Evolutionary conservation across 768 basidiomycete species (phyloP).

Genomic region (Mrakia frigida): DNA sequence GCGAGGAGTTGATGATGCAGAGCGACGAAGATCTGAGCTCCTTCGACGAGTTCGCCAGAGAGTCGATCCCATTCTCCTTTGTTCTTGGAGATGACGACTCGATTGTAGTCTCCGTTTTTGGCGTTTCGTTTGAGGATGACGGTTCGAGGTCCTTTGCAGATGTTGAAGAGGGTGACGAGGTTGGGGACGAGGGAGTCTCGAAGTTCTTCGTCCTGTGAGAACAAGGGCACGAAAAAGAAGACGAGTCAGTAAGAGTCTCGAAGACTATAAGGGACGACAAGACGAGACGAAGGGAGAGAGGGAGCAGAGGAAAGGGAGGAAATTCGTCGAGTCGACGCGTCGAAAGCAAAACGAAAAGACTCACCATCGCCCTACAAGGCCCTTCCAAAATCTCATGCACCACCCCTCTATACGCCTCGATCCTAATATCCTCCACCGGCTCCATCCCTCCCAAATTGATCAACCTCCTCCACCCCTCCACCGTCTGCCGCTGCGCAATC

Average conservation of each 20-base stretch:
- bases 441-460: constrained; percentile 40
- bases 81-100: constrained; percentile 36
- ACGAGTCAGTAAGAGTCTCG: too few relatives aligned
- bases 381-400: constrained; percentile 36
- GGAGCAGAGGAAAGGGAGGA: not conserved
- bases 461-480: constrained; percentile 38
- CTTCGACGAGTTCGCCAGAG: constrained; percentile 34
- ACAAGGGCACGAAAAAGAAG: too few relatives aligned
- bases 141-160: constrained; percentile 40
- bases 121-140: constrained; percentile 39
- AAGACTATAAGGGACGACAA: too few relatives aligned
- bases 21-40: constrained; percentile 42
- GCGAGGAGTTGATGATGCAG: constrained; percentile 44
- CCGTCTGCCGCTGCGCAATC: constrained; percentile 36
- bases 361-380: constrained; percentile 39
- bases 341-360: constrained; percentile 24
- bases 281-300: not conserved
- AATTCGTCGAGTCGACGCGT: not conserved
- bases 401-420: constrained; percentile 40
- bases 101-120: constrained; percentile 40
- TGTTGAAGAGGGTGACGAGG: constrained; percentile 39
- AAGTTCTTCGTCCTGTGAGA: constrained; percentile 40
- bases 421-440: constrained; percentile 38
- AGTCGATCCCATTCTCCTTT: constrained; percentile 37
- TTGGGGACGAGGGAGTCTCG: constrained; percentile 40